phyloP scores from a whole-genome alignment of 2,329 filamentous ascomycete species.

The Xylariomycetidae sp. region DNA sequence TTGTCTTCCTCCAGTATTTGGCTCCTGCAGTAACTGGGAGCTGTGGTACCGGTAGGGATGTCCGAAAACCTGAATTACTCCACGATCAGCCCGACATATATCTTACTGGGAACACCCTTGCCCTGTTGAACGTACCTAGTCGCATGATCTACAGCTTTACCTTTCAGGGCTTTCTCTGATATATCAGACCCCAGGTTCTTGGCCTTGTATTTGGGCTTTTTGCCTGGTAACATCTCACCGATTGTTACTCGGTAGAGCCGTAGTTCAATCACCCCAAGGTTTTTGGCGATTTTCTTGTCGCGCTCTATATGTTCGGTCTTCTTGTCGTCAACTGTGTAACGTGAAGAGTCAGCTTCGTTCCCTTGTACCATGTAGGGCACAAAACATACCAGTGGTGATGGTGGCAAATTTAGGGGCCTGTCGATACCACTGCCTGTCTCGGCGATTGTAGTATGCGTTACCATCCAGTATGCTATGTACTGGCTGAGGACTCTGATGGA shows the following conservation, averaged over 20 bases:
- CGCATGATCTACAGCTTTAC: conserved; percentile 27
- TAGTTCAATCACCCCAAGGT: conserved; percentile 23
- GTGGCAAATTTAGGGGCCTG: conserved; percentile 20
- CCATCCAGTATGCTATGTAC: not conserved
- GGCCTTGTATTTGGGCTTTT: not conserved
- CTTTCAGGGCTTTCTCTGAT: conserved; percentile 27
- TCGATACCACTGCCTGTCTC: conserved; percentile 5
- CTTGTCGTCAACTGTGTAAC: conserved; percentile 18
- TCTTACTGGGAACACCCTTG: not conserved
- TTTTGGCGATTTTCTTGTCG: conserved; percentile 13
- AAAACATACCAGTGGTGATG: conserved; percentile 20
- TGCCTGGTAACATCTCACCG: not conserved
- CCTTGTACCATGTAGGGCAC: not conserved
- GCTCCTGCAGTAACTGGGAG: not conserved
- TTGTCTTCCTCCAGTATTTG: conserved; percentile 5
- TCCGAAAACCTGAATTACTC: conserved; percentile 8
- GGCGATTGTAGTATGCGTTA: not conserved
- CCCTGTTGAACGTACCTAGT: conserved; percentile 20
- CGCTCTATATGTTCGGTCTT: conserved; percentile 13
- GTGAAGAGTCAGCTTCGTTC: not conserved
- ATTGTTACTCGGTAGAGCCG: conserved; percentile 7
- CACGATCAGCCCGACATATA: not conserved
- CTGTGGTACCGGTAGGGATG: not conserved
- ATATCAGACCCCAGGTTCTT: conserved; percentile 7
- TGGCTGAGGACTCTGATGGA: not conserved